Conservation (phyloP, 306 rosid genomes). For the Vicia faba region DNA sequence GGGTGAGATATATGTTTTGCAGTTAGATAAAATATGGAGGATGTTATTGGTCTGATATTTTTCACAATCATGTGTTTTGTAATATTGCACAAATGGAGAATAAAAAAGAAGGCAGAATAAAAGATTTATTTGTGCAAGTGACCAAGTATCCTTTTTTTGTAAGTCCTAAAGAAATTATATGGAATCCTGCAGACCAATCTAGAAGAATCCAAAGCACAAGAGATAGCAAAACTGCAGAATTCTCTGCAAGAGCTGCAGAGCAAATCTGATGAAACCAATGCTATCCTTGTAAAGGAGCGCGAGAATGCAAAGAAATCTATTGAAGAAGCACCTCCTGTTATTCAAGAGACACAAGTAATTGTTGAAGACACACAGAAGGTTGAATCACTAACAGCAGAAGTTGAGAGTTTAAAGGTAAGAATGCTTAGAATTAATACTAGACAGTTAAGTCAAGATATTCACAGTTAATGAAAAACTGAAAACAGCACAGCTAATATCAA, state of each 20-base stretch:
- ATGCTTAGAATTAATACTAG: slow-evolving; percentile 32
- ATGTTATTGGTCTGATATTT: slow-evolving; percentile 29
- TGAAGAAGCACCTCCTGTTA: slow-evolving; percentile 78
- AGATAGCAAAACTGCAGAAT: slow-evolving; percentile 73
- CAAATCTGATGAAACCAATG: slow-evolving; percentile 69
- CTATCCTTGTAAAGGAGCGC: slow-evolving; percentile 63
- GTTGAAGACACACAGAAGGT: slow-evolving; percentile 78
- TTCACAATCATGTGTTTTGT: slow-evolving; percentile 11
- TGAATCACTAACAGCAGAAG: slow-evolving; percentile 67
- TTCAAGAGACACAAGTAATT: slow-evolving; percentile 73
- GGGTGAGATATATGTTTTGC: slow-evolving; percentile 56
- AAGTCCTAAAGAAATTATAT: slow-evolving; percentile 35
- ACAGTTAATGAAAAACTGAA: slow-evolving; percentile 21
- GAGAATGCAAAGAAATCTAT: slow-evolving; percentile 63
- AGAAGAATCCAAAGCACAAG: slow-evolving; percentile 84
- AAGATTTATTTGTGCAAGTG: slow-evolving; percentile 23
- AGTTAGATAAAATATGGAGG: slow-evolving; percentile 30
- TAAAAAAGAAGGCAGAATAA: slow-evolving; percentile 1
- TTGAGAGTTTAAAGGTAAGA: slow-evolving; percentile 68
- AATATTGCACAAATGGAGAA: slow-evolving; percentile 26
- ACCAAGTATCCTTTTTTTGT: slow-evolving; percentile 28
- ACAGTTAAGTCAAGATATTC: slow-evolving; percentile 5
- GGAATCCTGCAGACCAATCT: slow-evolving; percentile 69
- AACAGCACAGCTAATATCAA: slow-evolving; percentile 27
- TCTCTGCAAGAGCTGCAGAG: slow-evolving; percentile 65